Percentiles rank a stretch among this genome's conserved stretches.
phyloP scores from a whole-genome alignment of 805 yeast species.

The Kazachstania viticola region DNA sequence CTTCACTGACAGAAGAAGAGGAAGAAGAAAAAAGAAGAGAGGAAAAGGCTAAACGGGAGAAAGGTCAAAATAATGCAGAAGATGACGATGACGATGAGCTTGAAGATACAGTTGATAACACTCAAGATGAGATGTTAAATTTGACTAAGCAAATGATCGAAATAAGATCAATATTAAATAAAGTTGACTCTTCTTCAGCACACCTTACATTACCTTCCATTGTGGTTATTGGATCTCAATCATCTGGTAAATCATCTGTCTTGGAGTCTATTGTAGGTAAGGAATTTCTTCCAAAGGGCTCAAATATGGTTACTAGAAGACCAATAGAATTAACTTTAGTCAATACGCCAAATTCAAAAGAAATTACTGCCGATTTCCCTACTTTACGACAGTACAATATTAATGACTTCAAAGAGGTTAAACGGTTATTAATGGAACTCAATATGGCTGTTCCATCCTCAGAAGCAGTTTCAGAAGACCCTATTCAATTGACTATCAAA shows the following conservation, averaged over 20 bases:
- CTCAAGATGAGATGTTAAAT: constrained; percentile 74
- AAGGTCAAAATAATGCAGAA: constrained; percentile 33
- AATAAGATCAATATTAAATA: constrained; percentile 66
- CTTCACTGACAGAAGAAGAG: constrained; percentile 29
- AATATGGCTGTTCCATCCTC: constrained; percentile 83
- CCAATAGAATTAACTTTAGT: constrained; percentile 92
- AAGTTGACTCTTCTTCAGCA: constrained; percentile 61
- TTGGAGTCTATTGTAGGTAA: constrained; percentile 96
- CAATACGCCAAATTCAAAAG: constrained; percentile 69
- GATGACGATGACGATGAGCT: constrained; percentile 37
- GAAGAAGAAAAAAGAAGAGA: constrained; percentile 30
- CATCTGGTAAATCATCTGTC: constrained; percentile 94
- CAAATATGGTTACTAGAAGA: constrained; percentile 95
- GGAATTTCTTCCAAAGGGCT: constrained; percentile 92
- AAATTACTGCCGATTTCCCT: constrained; percentile 89
- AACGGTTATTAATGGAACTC: constrained; percentile 71
- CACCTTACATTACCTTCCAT: constrained; percentile 82
- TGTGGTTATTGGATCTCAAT: constrained; percentile 94
- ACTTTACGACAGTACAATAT: constrained; percentile 70
- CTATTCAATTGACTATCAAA: constrained; percentile 81
- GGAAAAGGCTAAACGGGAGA: constrained; percentile 17
- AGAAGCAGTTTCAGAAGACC: constrained; percentile 85
- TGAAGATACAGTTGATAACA: constrained; percentile 41
- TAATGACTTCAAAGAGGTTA: constrained; percentile 83
- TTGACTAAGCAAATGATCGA: constrained; percentile 95